Conservation (phyloP, 1,284 basidiomycete species). For the Rugosomyces carneus region DNA sequence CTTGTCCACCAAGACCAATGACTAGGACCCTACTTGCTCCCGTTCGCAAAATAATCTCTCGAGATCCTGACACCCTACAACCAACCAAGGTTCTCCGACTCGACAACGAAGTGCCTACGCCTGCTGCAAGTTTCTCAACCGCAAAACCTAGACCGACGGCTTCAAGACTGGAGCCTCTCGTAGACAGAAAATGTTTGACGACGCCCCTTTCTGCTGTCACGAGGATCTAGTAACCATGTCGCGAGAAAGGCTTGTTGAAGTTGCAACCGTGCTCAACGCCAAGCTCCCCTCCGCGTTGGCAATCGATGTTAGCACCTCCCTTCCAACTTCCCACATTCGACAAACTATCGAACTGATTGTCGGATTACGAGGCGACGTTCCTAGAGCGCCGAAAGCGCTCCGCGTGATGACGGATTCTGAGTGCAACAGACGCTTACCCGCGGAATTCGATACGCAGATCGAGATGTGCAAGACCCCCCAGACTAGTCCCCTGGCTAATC, state of each 20-base stretch:
- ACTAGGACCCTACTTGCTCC: background rate
- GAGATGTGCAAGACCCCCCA: slow-evolving; percentile 20
- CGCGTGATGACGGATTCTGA: slow-evolving; percentile 5
- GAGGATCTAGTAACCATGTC: slow-evolving; percentile 54
- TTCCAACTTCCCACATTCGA: slow-evolving; percentile 36
- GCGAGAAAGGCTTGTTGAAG: slow-evolving; percentile 36
- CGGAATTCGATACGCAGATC: slow-evolving; percentile 11
- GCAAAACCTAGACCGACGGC: background rate
- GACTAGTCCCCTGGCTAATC: slow-evolving; percentile 23
- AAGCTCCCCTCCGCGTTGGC: slow-evolving; percentile 40
- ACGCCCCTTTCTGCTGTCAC: slow-evolving; percentile 54
- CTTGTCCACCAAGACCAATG: slow-evolving; percentile 8
- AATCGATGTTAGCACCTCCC: slow-evolving; percentile 31
- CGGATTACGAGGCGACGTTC: slow-evolving; percentile 34
- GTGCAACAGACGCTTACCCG: slow-evolving; percentile 5
- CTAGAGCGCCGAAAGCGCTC: slow-evolving; percentile 21
- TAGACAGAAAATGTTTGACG: slow-evolving; percentile 28
- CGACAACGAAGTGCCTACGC: slow-evolving; percentile 1
- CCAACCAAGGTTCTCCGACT: slow-evolving; percentile 20
- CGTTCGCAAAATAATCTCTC: slow-evolving; percentile 11
- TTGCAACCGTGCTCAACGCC: slow-evolving; percentile 41
- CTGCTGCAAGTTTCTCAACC: background rate
- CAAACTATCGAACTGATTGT: slow-evolving; percentile 45
- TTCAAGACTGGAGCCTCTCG: slow-evolving; percentile 1
- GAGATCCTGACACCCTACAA: slow-evolving; percentile 15